Conservation (phyloP, 2,329 filamentous ascomycete genomes). For the Neonectria hederae region DNA sequence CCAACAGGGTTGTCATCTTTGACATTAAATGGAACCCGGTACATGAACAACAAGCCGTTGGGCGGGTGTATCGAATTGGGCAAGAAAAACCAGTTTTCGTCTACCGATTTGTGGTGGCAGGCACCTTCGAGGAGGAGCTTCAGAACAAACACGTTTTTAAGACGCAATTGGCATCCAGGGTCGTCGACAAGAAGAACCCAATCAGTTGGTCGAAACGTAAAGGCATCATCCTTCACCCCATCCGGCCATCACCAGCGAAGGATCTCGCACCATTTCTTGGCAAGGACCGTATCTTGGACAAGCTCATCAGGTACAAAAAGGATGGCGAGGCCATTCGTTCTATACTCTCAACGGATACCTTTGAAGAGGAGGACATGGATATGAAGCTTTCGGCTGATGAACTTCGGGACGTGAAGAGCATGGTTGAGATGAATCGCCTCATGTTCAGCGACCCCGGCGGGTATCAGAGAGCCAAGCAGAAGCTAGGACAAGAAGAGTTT, state of each 20-base stretch:
- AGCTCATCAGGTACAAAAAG: constrained; percentile 52
- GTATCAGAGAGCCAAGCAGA: constrained; percentile 38
- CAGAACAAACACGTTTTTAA: constrained; percentile 85
- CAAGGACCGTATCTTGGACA: constrained; percentile 70
- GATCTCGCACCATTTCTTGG: constrained; percentile 64
- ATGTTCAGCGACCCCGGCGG: constrained; percentile 47
- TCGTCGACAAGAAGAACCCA: constrained; percentile 85
- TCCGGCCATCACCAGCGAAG: constrained; percentile 60
- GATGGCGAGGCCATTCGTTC: constrained; percentile 56
- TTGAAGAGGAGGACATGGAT: constrained; percentile 73
- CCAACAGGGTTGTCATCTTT: constrained; percentile 87
- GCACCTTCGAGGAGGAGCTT: constrained; percentile 80
- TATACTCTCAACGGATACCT: constrained; percentile 76
- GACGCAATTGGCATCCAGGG: constrained; percentile 77
- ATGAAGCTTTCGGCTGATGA: constrained; percentile 64
- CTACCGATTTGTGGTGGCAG: constrained; percentile 81
- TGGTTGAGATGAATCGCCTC: constrained; percentile 47
- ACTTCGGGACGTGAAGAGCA: constrained; percentile 59
- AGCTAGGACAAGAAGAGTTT: constrained; percentile 4
- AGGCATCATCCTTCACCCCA: constrained; percentile 66
- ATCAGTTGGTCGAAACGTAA: constrained; percentile 70
- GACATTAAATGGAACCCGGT: constrained; percentile 85
- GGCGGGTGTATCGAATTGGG: constrained; percentile 85
- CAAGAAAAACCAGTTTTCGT: constrained; percentile 84
- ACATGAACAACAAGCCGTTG: constrained; percentile 86